These are phyloP conservation scores for Tuber umbilicatum DNA, from an alignment of 495 filamentous ascomycete genomes.

Conservation along the genomic window DNA sequence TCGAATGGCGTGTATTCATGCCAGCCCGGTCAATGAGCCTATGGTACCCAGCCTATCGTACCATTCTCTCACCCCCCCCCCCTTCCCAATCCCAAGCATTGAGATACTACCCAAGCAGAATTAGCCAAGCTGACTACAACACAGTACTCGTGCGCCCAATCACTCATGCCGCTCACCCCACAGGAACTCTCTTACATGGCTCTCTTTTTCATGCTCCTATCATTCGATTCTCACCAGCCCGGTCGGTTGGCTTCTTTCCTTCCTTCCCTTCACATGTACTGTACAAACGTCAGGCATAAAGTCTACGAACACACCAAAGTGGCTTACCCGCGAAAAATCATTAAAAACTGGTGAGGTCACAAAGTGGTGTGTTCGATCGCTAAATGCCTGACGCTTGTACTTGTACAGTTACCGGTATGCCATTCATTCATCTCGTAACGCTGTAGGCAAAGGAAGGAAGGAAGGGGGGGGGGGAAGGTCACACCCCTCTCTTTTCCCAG, in stretches of 20 bases:
- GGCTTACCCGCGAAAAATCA: no score
- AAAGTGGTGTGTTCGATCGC: no score
- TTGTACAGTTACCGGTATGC: no score
- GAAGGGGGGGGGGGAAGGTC: neutral
- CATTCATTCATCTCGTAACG: neutral
- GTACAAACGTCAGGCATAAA: no score
- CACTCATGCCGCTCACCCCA: neutral
- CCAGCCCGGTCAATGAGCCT: neutral
- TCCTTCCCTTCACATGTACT: neutral
- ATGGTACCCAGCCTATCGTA: neutral
- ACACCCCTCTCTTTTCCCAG: neutral
- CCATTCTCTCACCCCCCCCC: neutral
- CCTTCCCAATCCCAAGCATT: neutral
- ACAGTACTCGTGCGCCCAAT: neutral
- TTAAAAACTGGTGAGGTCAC: no score
- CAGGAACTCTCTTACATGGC: neutral
- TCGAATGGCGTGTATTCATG: neutral
- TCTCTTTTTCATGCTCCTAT: neutral
- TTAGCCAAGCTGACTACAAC: neutral
- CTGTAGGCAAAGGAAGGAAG: neutral
- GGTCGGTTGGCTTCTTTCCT: no score
- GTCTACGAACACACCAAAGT: no score
- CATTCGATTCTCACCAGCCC: neutral
- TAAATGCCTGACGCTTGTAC: no score
- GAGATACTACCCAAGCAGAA: neutral